Base-by-base conservation (phyloP, 2,329 filamentous ascomycete species). In the Exophiala spinifera region DNA sequence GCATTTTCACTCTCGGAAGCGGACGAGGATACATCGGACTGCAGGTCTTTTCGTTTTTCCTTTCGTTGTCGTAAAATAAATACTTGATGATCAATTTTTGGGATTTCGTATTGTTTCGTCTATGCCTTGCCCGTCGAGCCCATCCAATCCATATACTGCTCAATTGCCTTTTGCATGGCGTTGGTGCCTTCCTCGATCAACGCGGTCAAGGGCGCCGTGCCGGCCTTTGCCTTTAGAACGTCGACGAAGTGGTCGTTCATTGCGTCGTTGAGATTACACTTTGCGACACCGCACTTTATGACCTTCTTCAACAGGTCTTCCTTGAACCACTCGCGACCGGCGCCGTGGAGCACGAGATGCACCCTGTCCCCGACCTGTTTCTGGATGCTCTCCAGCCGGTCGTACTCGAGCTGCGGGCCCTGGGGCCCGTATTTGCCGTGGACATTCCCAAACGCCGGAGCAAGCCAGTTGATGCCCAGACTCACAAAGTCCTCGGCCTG, bases 381-480 rank as follows among this genome's bases (percentile, higher is more conserved):
- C 52, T 78, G 72, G 51, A 85, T 79, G 2, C 69, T 68, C 47
- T 71, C 64, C 51, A 83, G 46, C 20, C 61, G 79, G 70, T 81
- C 78, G 0, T 51, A 61, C n/a, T 64, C 61, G 23, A 64, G 39
- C 34, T 62, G 60, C 2, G 60, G 58, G 2, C 60, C 60, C 48
- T 62, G 40, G 17, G 58, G 56, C 1, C 86, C 86, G 68, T 90
- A 89, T 63, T 84, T 81, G 4, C 87, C 87, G 70, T 90, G 87
- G 40, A 90, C 82, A 63, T 89, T 90, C 3, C 87, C 87, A 71
- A 90, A 88, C 0, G 85, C 85, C 0, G 87, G 87, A 2, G 87
- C 87, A n/a, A 91, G 73, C 74, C 85, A 85, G 64, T 89, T 84
- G 65, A 90, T 86, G 1, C 85, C 87, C 11, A 85, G 86, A 1